These are phyloP conservation scores for Trichoderma erinaceum DNA, from an alignment of 495 filamentous ascomycete genomes.

Conservation along the genomic window DNA sequence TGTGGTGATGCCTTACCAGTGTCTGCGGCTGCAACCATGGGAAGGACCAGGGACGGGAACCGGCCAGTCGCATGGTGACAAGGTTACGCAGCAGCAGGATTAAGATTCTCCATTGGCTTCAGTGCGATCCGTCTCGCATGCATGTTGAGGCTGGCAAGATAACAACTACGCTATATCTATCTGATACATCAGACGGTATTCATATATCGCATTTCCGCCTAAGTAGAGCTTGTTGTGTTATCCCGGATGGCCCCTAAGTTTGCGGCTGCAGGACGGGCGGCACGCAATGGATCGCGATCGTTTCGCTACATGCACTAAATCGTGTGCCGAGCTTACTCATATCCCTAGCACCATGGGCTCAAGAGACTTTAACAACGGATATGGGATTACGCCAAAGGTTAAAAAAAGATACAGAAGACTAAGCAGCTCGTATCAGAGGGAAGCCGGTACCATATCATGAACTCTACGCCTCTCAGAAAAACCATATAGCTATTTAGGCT, in stretches of 20 bases:
- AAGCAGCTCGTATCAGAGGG: not conserved
- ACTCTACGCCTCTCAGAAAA: conserved; percentile 1
- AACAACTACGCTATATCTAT: not conserved
- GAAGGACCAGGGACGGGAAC: not conserved
- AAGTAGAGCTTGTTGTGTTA: not conserved
- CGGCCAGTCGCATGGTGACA: conserved; percentile 8
- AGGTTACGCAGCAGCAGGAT: not conserved
- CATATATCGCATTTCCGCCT: not conserved
- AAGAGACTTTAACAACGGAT: not conserved
- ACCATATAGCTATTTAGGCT: not conserved
- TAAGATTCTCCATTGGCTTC: not conserved
- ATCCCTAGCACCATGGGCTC: not conserved
- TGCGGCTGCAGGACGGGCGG: not conserved
- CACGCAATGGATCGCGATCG: not conserved
- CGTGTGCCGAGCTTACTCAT: not conserved
- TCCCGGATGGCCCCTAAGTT: not conserved
- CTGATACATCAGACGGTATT: not conserved
- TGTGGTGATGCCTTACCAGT: conserved; percentile 4
- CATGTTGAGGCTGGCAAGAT: not conserved
- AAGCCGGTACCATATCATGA: not conserved
- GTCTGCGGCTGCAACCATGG: not conserved
- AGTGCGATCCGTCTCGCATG: not conserved
- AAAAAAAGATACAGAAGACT: not conserved
- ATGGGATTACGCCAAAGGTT: not conserved
- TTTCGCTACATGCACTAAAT: not conserved